A percentile compares a stretch with the other conserved stretches of the same genome.
Conservation (phyloP, 2,329 filamentous ascomycete species). For the Trichoderma oligosporum region DNA sequence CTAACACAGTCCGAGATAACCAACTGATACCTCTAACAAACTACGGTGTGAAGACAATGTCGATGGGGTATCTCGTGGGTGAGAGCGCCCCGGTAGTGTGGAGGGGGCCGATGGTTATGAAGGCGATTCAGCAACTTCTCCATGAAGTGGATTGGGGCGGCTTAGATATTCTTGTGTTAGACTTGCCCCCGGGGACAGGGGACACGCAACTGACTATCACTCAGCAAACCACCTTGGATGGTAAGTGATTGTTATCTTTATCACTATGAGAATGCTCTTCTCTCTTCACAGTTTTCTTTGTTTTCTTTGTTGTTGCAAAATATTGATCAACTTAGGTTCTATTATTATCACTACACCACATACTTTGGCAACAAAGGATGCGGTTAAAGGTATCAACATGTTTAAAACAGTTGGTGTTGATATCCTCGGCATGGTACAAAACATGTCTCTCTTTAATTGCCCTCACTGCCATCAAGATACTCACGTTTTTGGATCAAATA, state of each 20-base stretch:
- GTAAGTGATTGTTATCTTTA: constrained; percentile 40
- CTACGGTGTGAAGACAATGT: constrained; percentile 97
- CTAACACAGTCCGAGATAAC: constrained; percentile 52
- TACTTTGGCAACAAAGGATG: constrained; percentile 86
- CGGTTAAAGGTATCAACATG: constrained; percentile 87
- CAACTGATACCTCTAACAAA: constrained; percentile 84
- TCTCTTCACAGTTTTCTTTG: too few species aligned
- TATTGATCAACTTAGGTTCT: constrained; percentile 48
- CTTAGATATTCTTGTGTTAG: constrained; percentile 82
- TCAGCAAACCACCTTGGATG: constrained; percentile 86
- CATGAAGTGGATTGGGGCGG: constrained; percentile 94
- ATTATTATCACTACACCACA: constrained; percentile 92
- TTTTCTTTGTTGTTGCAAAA: too few species aligned
- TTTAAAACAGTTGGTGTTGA: constrained; percentile 81
- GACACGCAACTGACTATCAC: constrained; percentile 97
- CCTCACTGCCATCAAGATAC: constrained; percentile 72
- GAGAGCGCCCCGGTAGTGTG: constrained; percentile 83
- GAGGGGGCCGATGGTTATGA: constrained; percentile 97
- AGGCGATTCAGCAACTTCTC: constrained; percentile 89
- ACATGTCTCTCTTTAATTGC: constrained; percentile 83
- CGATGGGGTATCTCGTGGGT: constrained; percentile 88
- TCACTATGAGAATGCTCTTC: constrained; percentile 4
- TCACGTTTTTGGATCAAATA: constrained; percentile 67
- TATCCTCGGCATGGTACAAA: constrained; percentile 83
- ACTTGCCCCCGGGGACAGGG: constrained; percentile 89